Conservation (phyloP, 1,139 yeast genomes). For the Geotrichum aggregatum region DNA sequence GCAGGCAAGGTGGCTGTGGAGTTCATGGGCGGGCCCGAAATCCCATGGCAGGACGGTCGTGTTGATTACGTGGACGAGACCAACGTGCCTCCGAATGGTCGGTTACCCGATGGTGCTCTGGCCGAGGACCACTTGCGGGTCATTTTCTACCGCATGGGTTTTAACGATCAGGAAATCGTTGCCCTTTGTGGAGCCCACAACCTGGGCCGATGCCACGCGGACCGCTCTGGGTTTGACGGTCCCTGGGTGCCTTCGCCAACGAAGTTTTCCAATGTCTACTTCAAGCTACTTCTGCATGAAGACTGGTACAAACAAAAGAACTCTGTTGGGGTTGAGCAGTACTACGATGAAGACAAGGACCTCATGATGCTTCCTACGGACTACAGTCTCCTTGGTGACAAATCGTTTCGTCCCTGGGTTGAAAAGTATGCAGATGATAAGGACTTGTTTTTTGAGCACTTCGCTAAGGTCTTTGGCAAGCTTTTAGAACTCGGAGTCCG, state of each 20-base stretch:
- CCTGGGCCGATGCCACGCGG: slow-evolving; percentile 60
- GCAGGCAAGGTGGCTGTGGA: slow-evolving; percentile 62
- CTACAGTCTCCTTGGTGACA: slow-evolving; percentile 51
- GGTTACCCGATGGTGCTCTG: slow-evolving; percentile 55
- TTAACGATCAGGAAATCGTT: slow-evolving; percentile 59
- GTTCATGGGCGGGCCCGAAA: slow-evolving; percentile 56
- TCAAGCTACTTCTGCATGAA: slow-evolving; percentile 59
- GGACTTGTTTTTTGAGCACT: slow-evolving; percentile 49
- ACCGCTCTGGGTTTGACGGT: slow-evolving; percentile 65
- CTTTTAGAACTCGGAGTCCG: slow-evolving; percentile 57
- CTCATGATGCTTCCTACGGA: slow-evolving; percentile 70
- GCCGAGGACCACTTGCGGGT: slow-evolving; percentile 52
- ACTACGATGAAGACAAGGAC: slow-evolving; percentile 58
- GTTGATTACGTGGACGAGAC: slow-evolving; percentile 51
- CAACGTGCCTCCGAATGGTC: slow-evolving; percentile 59
- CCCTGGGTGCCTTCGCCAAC: slow-evolving; percentile 91
- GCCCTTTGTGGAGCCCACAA: slow-evolving; percentile 63
- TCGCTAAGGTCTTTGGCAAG: slow-evolving; percentile 51
- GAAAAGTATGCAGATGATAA: slow-evolving; percentile 54
- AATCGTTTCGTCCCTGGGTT: slow-evolving; percentile 48
- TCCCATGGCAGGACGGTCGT: slow-evolving; percentile 60
- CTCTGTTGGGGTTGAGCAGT: slow-evolving; percentile 62
- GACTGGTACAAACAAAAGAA: slow-evolving; percentile 67
- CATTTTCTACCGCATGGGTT: slow-evolving; percentile 59
- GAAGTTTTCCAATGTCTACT: slow-evolving; percentile 76